Evolutionary conservation across 2,329 filamentous ascomycete species (phyloP).

Genomic region (Sphaerostilbella broomeana): DNA sequence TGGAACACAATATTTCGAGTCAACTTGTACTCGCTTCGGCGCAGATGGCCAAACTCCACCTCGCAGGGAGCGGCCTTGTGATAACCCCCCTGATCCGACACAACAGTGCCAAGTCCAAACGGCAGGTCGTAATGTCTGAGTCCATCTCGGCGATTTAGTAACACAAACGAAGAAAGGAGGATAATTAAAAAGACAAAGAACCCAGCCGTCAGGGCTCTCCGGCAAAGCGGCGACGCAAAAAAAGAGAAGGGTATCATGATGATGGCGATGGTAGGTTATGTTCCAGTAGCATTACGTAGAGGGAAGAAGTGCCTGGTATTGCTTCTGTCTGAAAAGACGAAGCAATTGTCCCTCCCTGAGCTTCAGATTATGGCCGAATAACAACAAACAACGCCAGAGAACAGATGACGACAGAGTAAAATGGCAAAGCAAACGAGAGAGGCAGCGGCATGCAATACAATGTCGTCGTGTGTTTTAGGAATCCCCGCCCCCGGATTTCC

Average conservation of each 20-base stretch:
- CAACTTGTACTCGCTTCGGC: slow-evolving; percentile 26
- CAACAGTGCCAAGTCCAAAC: slow-evolving; percentile 5
- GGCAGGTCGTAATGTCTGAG: slow-evolving; percentile 8
- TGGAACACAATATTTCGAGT: slow-evolving; percentile 38
- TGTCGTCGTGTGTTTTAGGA: no score
- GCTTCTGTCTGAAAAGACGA: no score
- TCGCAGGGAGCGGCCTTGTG: slow-evolving; percentile 15
- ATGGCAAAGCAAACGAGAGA: no score
- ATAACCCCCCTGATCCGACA: slow-evolving; percentile 5
- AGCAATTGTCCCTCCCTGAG: no score
- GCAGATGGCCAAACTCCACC: slow-evolving; percentile 25
- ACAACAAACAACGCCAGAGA: no score
- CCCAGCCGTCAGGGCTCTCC: slow-evolving; percentile 2
- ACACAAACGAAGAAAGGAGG: not conserved
- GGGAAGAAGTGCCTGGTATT: no score
- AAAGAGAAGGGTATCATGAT: slow-evolving; percentile 7
- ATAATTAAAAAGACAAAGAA: slow-evolving; percentile 1
- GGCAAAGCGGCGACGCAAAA: slow-evolving; percentile 3
- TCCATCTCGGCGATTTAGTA: not conserved
- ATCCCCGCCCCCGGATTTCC: no score
- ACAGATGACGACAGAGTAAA: no score
- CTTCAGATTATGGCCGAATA: no score
- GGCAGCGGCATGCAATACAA: no score
- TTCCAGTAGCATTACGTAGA: no score
- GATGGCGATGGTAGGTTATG: no score